Evolutionary conservation across 1,284 basidiomycete species (phyloP).

Genomic region (Inonotus hispidus): DNA sequence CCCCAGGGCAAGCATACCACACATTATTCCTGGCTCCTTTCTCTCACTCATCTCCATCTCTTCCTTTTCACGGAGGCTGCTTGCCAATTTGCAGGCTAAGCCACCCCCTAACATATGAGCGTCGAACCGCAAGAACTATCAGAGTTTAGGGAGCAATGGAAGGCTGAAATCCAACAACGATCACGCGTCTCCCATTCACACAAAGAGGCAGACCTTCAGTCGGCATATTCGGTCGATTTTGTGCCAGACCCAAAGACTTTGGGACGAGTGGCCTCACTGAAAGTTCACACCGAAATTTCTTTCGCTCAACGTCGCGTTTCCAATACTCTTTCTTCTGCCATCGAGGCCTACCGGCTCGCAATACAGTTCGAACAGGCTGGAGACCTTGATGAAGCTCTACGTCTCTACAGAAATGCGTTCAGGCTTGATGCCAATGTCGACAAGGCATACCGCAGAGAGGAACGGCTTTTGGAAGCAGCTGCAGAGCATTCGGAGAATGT

Average conservation of each 20-base stretch:
- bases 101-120: neutral
- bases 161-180: conserved; percentile 53
- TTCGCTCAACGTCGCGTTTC: conserved; percentile 2
- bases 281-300: neutral
- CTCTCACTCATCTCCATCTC: neutral
- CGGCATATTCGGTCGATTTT: neutral
- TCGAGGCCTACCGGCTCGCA: conserved; percentile 65
- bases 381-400: conserved; percentile 67
- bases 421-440: conserved; percentile 68
- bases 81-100: neutral
- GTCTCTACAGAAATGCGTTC: conserved; percentile 75
- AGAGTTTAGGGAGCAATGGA: conserved; percentile 71
- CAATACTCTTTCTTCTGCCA: conserved; percentile 34
- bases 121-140: conserved; percentile 49
- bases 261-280: neutral
- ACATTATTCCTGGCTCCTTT: neutral
- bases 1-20: neutral
- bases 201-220: neutral
- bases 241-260: neutral
- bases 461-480: conserved; percentile 31
- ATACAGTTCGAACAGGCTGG: conserved; percentile 69
- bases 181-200: neutral
- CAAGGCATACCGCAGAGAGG: conserved; percentile 51
- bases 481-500: neutral
- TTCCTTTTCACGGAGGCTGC: neutral